A percentile compares a stretch with the other conserved stretches of the same genome.
Conservation (phyloP, 192 early-diverging fungal species). For the Coemansia sp. region DNA sequence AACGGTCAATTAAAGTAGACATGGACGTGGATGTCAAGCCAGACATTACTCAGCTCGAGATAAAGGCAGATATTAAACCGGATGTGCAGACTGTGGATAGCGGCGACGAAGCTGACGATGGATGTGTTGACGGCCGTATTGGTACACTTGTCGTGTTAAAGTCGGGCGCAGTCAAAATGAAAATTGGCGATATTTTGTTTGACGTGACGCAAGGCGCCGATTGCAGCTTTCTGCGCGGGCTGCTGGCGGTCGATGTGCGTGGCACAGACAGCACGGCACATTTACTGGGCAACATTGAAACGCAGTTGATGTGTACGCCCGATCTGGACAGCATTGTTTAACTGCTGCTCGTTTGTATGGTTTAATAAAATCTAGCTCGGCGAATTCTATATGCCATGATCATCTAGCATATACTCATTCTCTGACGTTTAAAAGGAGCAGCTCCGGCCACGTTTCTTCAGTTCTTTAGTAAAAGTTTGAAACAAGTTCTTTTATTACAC, state of each 20-base stretch:
- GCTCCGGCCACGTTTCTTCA: too few relatives aligned
- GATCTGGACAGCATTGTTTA: slow-evolving; percentile 41
- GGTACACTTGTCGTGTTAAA: slow-evolving; percentile 44
- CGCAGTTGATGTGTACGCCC: slow-evolving; percentile 40
- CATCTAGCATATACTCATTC: too few relatives aligned
- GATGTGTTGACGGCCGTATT: slow-evolving; percentile 33
- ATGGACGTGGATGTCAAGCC: slow-evolving; percentile 38
- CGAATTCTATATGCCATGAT: too few relatives aligned
- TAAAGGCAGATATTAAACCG: not conserved
- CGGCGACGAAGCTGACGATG: slow-evolving; percentile 2
- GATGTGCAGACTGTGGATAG: not conserved
- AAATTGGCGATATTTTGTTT: slow-evolving; percentile 42
- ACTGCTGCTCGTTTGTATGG: not conserved
- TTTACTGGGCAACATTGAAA: slow-evolving; percentile 42
- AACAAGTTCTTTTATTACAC: too few relatives aligned
- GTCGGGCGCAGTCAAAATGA: slow-evolving; percentile 37
- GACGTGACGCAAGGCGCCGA: slow-evolving; percentile 43
- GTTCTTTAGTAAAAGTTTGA: too few relatives aligned
- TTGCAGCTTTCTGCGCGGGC: slow-evolving; percentile 43
- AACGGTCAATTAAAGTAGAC: slow-evolving; percentile 3
- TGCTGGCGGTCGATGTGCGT: slow-evolving; percentile 31
- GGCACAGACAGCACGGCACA: slow-evolving; percentile 19
- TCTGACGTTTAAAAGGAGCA: too few relatives aligned
- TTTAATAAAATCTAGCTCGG: not conserved
- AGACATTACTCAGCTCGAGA: slow-evolving; percentile 10